These are phyloP conservation scores for Mycena rebaudengoi DNA, from an alignment of 768 basidiomycete genomes.

Conservation along the genomic window DNA sequence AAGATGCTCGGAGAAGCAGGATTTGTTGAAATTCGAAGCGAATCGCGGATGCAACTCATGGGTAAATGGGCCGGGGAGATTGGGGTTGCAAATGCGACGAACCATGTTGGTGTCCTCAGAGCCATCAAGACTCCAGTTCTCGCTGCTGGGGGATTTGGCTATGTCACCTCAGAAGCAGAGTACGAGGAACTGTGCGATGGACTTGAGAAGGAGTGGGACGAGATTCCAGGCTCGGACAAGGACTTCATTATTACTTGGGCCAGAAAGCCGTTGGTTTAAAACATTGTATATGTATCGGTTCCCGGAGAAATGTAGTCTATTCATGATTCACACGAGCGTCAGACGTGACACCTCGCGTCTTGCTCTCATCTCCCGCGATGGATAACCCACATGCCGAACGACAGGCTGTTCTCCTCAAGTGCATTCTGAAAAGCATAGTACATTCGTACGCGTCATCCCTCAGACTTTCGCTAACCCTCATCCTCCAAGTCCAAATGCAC, in stretches of 20 bases:
- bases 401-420: constrained; percentile 88
- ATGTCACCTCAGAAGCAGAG: too few relatives aligned
- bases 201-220: too few relatives aligned
- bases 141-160: constrained; percentile 2
- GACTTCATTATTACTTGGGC: too few relatives aligned
- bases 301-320: too few relatives aligned
- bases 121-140: constrained; percentile 12
- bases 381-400: constrained; percentile 96
- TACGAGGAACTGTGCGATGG: too few relatives aligned
- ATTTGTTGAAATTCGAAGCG: constrained; percentile 7
- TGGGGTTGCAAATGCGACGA: neutral
- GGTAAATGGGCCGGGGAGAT: neutral
- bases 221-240: too few relatives aligned
- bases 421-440: constrained; percentile 91
- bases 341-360: too few relatives aligned
- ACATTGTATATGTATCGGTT: too few relatives aligned
- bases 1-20: constrained; percentile 16
- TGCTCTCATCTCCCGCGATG: constrained; percentile 58
- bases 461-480: constrained; percentile 13
- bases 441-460: constrained; percentile 36
- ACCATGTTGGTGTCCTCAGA: neutral
- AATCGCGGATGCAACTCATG: constrained; percentile 14
- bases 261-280: too few relatives aligned
- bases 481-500: constrained; percentile 86
- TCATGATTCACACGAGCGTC: too few relatives aligned